Base-by-base conservation (phyloP, 2,329 filamentous ascomycete genomes). In the Cladophialophora psammophila region DNA sequence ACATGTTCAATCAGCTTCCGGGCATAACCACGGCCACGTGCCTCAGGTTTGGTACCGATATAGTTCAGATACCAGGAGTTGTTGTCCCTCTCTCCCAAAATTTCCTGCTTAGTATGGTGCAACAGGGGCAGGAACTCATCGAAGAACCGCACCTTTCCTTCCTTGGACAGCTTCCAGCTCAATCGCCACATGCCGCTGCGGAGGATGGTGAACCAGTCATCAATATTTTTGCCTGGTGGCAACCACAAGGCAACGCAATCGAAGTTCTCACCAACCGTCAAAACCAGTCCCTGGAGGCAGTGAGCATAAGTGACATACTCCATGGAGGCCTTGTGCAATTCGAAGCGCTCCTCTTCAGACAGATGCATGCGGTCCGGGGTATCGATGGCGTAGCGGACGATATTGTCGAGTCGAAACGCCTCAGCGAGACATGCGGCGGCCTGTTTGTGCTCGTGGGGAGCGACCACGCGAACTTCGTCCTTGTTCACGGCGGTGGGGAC, bases 61-160 rank as follows among this genome's bases (percentile, higher is more conserved):
- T 94, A 95, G 56, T 93, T 91, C 63, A 96, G 87, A 77, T 95
- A 95, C 85, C 91, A 95, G 75, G 86, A 88, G 68, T 90, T 83
- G 72, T 83, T 77, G 75, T 92, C 89, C 59, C 88, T 85, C 45
- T 85, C 82, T 26, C 90, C 89, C 78, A 95, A 85, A 68, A 91
- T 84, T 68, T 87, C 83, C 68, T 84, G 81, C 82, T 94, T 94
- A 74, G 90, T 90, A 72, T 88, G 81, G 79, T 92, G 87, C 70
- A 95, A 85, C 54, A 93, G 83, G 15, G 91, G 91, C 56, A 93
- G 78, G 79, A 94, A 88, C 78, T 95, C 92, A 69, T 83, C 80
- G 79, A 91, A 93, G 85, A 93, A 93, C 70, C 92, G 90, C 72
- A 82, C 84, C 72, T 86, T 87, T 69, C 91, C 90, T 82, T 94